Percentiles rank a stretch among this genome's conserved stretches.
phyloP scores from a whole-genome alignment of 2,329 filamentous ascomycete genomes.

The Trichoderma brevicompactum region DNA sequence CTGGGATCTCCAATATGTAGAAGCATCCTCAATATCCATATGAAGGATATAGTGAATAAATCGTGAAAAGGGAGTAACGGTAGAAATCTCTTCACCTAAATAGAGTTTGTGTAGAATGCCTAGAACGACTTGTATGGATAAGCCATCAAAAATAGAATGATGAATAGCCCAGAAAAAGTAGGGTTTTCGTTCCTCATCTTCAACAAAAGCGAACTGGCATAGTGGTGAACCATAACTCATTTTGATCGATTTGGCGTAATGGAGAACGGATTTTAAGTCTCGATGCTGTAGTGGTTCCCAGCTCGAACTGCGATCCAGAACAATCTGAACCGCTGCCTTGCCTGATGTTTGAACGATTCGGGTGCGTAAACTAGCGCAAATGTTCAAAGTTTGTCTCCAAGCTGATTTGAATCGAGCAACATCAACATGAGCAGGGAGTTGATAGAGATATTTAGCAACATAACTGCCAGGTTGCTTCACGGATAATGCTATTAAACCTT shows the following conservation, averaged over 20 bases:
- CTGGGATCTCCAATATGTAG: background rate
- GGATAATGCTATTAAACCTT: conserved; percentile 20
- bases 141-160: conserved; percentile 19
- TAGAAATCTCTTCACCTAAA: background rate
- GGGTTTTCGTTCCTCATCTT: background rate
- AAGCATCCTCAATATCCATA: background rate
- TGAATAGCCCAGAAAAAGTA: conserved; percentile 20
- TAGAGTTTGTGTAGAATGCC: background rate
- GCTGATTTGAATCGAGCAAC: conserved; percentile 29
- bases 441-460: background rate
- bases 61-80: background rate
- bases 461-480: conserved; percentile 22
- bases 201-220: background rate
- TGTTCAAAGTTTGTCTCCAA: conserved; percentile 32
- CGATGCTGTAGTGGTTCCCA: background rate
- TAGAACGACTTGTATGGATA: background rate
- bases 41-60: conserved; percentile 20
- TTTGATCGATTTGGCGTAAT: background rate
- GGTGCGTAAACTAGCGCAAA: conserved; percentile 15
- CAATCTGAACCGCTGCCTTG: background rate
- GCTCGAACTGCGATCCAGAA: background rate
- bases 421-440: background rate
- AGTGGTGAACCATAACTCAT: conserved; percentile 2
- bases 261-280: background rate
- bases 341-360: conserved; percentile 13